Percentiles rank a stretch among this genome's conserved stretches.
Conservation (phyloP, 2,329 filamentous ascomycete species). For the Paraphoma sp. region DNA sequence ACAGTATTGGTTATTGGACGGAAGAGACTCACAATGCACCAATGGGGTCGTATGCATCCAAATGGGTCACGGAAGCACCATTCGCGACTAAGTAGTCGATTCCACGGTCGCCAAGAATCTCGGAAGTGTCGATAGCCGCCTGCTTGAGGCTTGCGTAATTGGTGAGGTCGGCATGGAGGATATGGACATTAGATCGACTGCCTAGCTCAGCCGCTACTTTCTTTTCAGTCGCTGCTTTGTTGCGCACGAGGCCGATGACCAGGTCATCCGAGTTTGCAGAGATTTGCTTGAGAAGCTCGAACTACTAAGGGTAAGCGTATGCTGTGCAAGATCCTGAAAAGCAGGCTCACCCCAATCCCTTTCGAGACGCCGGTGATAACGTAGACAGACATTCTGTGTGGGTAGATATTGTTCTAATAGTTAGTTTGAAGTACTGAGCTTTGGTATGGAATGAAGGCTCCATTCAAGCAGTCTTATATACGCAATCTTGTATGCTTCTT, state of each 20-base stretch:
- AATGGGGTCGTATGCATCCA: conserved; percentile 42
- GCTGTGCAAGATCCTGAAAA: neutral
- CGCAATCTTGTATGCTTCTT: neutral
- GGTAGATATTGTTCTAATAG: neutral
- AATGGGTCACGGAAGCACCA: conserved; percentile 47
- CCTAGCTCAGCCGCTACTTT: conserved; percentile 52
- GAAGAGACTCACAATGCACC: conserved; percentile 45
- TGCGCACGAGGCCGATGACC: conserved; percentile 31
- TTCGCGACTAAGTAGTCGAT: conserved; percentile 64
- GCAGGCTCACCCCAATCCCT: conserved; percentile 32
- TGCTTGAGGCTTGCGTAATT: conserved; percentile 27
- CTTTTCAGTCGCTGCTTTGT: conserved; percentile 54
- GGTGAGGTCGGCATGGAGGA: conserved; percentile 30
- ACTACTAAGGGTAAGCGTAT: conserved; percentile 43
- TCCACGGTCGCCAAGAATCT: conserved; percentile 3
- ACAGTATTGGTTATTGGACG: neutral
- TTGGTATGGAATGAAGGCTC: neutral
- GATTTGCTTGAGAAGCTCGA: conserved; percentile 57
- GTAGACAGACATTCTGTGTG: conserved; percentile 29
- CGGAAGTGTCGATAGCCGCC: conserved; percentile 19
- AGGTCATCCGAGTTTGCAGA: conserved; percentile 48
- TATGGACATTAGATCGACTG: conserved; percentile 25
- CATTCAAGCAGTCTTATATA: neutral
- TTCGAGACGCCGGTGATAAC: conserved; percentile 36
- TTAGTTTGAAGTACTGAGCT: neutral